A percentile compares a stretch with the other conserved stretches of the same genome.
Evolutionary conservation across 1,284 basidiomycete genomes (phyloP).

Genomic region (Boletus calvinii): DNA sequence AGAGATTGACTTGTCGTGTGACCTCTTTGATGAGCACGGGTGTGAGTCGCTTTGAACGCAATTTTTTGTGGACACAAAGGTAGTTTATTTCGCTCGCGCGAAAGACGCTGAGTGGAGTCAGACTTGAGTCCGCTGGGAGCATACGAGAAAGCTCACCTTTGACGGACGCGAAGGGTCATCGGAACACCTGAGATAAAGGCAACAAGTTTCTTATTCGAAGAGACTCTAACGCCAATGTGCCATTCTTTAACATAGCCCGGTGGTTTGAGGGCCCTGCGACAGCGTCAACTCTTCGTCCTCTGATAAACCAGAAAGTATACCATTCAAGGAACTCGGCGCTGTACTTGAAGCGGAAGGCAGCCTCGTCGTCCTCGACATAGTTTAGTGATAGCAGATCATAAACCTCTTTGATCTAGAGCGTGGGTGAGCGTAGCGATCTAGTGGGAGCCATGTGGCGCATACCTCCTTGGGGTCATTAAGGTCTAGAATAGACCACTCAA

Average conservation of each 20-base stretch:
- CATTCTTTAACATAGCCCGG: slow-evolving; percentile 93
- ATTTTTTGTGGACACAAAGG: slow-evolving; percentile 96
- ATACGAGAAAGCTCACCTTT: slow-evolving; percentile 54
- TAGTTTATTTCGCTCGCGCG: slow-evolving; percentile 93
- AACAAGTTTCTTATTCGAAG: slow-evolving; percentile 89
- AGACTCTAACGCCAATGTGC: slow-evolving; percentile 95
- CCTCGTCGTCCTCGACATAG: slow-evolving; percentile 97
- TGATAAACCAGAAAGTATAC: slow-evolving; percentile 43
- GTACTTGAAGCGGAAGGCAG: slow-evolving; percentile 95
- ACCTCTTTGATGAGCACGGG: slow-evolving; percentile 99
- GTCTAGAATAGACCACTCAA: slow-evolving; percentile 89
- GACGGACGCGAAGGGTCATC: slow-evolving; percentile 75
- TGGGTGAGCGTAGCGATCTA: slow-evolving; percentile 2
- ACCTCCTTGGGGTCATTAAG: slow-evolving; percentile 77
- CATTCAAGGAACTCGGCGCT: slow-evolving; percentile 93
- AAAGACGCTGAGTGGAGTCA: slow-evolving; percentile 52
- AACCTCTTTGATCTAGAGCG: slow-evolving; percentile 79
- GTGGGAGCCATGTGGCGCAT: not conserved
- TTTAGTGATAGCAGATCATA: slow-evolving; percentile 91
- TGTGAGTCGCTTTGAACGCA: slow-evolving; percentile 92
- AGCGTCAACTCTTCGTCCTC: slow-evolving; percentile 3
- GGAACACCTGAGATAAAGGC: slow-evolving; percentile 98
- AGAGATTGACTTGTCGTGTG: slow-evolving; percentile 88
- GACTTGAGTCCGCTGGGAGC: not conserved
- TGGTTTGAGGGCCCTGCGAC: slow-evolving; percentile 83